Conservation (phyloP, 257 asterid species). For the Lantana camara region DNA sequence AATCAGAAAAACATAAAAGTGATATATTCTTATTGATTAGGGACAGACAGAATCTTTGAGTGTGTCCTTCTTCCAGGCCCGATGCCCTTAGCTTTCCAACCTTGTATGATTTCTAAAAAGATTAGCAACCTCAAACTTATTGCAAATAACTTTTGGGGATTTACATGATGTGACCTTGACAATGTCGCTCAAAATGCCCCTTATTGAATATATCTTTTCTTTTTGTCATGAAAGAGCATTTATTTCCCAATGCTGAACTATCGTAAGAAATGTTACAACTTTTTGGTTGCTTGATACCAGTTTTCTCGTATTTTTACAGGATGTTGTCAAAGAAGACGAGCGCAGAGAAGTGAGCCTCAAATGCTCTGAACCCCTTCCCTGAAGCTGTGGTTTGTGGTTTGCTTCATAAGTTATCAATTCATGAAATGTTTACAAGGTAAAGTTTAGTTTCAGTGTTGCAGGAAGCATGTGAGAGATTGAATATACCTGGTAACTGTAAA, state of each 20-base stretch:
- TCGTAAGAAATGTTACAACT: not conserved
- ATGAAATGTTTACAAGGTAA: constrained; percentile 20
- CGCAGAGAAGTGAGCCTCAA: constrained; percentile 40
- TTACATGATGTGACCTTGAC: too few species aligned
- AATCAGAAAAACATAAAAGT: too few species aligned
- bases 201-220: too few species aligned
- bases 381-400: constrained; percentile 24
- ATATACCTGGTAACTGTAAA: constrained; percentile 21
- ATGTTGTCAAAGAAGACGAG: constrained; percentile 43
- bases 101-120: too few species aligned
- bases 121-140: too few species aligned
- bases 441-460: not conserved
- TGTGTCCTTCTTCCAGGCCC: too few species aligned
- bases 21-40: too few species aligned
- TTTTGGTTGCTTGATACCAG: constrained; percentile 10
- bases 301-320: constrained; percentile 32
- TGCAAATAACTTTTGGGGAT: too few species aligned
- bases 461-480: not conserved
- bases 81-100: too few species aligned
- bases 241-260: not conserved
- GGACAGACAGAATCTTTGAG: too few species aligned
- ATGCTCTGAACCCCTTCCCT: constrained; percentile 43
- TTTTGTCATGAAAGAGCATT: too few species aligned
- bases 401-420: constrained; percentile 14
- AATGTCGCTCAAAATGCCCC: too few species aligned